Base-by-base conservation (phyloP, 805 yeast species). In the Brettanomyces naardenensis region DNA sequence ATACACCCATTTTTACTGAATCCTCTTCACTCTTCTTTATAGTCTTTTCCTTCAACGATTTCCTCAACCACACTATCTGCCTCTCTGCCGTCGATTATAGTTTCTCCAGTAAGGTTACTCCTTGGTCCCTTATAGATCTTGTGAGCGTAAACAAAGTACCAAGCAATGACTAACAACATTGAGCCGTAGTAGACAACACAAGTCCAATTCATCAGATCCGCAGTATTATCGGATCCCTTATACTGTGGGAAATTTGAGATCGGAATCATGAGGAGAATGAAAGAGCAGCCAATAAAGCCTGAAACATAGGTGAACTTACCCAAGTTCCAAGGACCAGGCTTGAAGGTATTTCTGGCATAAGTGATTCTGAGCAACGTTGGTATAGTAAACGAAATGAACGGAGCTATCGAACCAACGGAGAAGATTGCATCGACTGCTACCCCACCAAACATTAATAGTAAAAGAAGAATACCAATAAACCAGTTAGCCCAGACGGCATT, bases 381-480 rank as follows among this genome's bases (percentile, higher is more conserved):
- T 47, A 75, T 62, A n/a, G 74, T 67, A 58, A 79, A 80, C 3
- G 86, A 78, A 41, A 79, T 68, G 49, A 78, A 78, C 1, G 81
- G 74, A 11, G 81, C 73, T 49, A 79, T 78, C 32, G 84, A 86
- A 36, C 85, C 84, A 34, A 80, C 82, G 2, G 84, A 76, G 61
- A 80, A 80, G 43, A 78, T 77, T 31, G 87, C 87, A 22, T 71
- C 78, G 46, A 79, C 75, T 35, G 86, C 81, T 17, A 70, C 66
- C 41, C 73, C 77, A 28, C 82, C 82, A 25, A 79, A 79, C 56
- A 79, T 75, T 53, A 78, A 68, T 42, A 76, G 65, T 39, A 74
- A 64, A 18, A 76, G 60, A 19, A 75, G 64, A 49, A 74, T 73
- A 25, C 81, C 81, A 35, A 78, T 46, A 23, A 68, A 44, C 49